These are phyloP conservation scores for Arthroderma uncinatum DNA, from an alignment of 2,329 filamentous ascomycete species.

Conservation along the genomic window DNA sequence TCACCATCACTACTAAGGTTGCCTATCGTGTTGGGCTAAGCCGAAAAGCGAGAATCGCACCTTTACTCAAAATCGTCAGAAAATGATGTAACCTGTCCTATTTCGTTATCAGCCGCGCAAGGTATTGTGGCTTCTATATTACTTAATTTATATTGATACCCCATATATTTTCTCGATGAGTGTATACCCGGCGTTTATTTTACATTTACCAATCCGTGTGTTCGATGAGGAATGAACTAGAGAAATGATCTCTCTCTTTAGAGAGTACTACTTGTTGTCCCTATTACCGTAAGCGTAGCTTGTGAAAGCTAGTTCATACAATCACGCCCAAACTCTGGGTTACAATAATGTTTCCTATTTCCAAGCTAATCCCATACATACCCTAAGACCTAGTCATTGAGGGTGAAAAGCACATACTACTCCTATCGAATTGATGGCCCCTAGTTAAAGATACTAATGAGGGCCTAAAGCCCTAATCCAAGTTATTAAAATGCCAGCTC, in stretches of 20 bases:
- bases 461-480: not conserved
- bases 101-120: not conserved
- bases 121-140: not conserved
- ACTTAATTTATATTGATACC: not conserved
- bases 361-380: not conserved
- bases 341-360: too few relatives aligned
- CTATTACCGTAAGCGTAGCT: too few relatives aligned
- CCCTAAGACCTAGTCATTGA: not conserved
- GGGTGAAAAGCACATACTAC: not conserved
- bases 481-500: not conserved
- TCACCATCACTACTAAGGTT: constrained; percentile 29
- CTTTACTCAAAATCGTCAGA: constrained; percentile 37
- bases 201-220: too few relatives aligned
- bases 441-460: not conserved
- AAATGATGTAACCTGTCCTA: constrained; percentile 21
- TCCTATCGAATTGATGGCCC: not conserved
- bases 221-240: too few relatives aligned
- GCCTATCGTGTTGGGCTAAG: constrained; percentile 41
- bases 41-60: constrained; percentile 38
- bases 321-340: too few relatives aligned
- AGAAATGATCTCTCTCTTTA: too few relatives aligned
- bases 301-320: too few relatives aligned
- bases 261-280: too few relatives aligned
- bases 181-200: not conserved
- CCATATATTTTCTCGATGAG: not conserved